Evolutionary conservation across 305 asterid species (phyloP).

Genomic region (Petunia hybrid): DNA sequence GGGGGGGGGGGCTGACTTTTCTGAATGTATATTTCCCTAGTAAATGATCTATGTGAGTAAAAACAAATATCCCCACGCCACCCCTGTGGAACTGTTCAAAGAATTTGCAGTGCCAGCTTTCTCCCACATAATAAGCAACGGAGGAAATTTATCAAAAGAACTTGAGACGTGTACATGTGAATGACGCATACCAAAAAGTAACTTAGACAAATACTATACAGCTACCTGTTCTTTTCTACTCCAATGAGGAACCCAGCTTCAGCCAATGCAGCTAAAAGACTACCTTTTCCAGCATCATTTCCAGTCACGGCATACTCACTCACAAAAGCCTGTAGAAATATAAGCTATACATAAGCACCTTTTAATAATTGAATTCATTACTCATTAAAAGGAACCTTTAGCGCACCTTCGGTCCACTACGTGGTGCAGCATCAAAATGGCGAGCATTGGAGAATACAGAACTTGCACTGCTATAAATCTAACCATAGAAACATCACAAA

Average conservation of each 20-base stretch:
- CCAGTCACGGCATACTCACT: conserved; percentile 94
- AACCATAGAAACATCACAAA: conserved; percentile 37
- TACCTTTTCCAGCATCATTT: conserved; percentile 84
- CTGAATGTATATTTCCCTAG: neutral
- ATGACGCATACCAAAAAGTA: neutral
- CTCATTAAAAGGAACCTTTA: conserved; percentile 30
- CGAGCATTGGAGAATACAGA: conserved; percentile 57
- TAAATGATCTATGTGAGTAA: neutral
- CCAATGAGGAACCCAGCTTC: conserved; percentile 96
- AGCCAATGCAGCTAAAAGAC: conserved; percentile 87
- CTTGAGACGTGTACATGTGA: neutral
- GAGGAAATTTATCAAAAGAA: neutral
- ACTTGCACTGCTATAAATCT: conserved; percentile 75
- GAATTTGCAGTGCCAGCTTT: neutral
- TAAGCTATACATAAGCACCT: neutral
- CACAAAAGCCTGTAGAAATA: conserved; percentile 78
- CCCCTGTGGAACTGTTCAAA: neutral
- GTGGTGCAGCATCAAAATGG: conserved; percentile 67
- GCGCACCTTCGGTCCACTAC: conserved; percentile 90
- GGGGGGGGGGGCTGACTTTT: neutral
- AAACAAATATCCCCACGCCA: neutral
- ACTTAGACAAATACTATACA: conserved; percentile 15
- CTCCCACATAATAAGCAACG: neutral
- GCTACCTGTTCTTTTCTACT: conserved; percentile 87
- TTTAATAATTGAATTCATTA: conserved; percentile 14